Evolutionary conservation across 257 asterid genomes (phyloP).

Genomic region (Handroanthus guayacan): DNA sequence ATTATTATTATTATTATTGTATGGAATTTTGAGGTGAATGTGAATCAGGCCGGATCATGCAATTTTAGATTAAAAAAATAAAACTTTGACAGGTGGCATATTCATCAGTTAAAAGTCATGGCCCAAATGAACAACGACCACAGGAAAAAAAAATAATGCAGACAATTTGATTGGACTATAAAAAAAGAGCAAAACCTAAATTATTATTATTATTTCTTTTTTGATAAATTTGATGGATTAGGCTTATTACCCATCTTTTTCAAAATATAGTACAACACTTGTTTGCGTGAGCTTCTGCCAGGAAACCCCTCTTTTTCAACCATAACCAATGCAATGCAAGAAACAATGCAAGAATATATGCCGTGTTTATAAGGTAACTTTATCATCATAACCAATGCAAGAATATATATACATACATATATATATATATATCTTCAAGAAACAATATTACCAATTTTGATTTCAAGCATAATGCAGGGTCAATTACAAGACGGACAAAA

Average conservation of each 20-base stretch:
- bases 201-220: background rate
- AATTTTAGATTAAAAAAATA: background rate
- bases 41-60: background rate
- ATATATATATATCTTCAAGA: background rate
- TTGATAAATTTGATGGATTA: constrained; percentile 4
- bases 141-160: background rate
- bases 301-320: background rate
- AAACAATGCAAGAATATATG: too few relatives aligned
- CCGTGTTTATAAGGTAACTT: constrained; percentile 49
- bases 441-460: background rate
- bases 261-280: constrained; percentile 19
- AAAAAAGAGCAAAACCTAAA: background rate
- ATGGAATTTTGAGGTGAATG: too few relatives aligned
- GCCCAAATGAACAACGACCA: constrained; percentile 1
- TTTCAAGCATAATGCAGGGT: constrained; percentile 52
- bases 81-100: constrained; percentile 11
- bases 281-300: constrained; percentile 32
- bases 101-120: constrained; percentile 25
- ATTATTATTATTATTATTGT: too few relatives aligned
- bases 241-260: constrained; percentile 23
- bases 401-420: background rate
- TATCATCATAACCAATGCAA: background rate
- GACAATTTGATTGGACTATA: constrained; percentile 27
- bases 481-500: constrained; percentile 63
- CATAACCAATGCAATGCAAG: background rate